Conservation (phyloP, 805 yeast species). For the Wickerhamiella azyma region DNA sequence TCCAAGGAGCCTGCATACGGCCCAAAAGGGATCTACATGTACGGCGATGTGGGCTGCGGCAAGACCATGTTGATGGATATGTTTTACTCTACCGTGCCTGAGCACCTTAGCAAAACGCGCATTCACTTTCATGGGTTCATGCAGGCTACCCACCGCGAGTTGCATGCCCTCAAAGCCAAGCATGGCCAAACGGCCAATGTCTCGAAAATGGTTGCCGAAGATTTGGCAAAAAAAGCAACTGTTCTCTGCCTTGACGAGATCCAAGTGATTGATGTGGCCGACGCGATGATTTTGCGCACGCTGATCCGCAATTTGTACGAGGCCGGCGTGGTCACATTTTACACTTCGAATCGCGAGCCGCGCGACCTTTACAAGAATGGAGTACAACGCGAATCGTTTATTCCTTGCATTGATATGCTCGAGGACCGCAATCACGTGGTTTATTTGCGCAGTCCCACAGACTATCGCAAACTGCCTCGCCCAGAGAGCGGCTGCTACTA, state of each 20-base stretch:
- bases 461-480: slow-evolving; percentile 76
- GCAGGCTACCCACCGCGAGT: slow-evolving; percentile 82
- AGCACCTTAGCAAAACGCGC: slow-evolving; percentile 60
- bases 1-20: slow-evolving; percentile 6
- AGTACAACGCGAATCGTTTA: slow-evolving; percentile 77
- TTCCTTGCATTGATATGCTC: slow-evolving; percentile 79
- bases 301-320: slow-evolving; percentile 45
- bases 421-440: slow-evolving; percentile 64
- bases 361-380: slow-evolving; percentile 89
- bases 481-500: slow-evolving; percentile 73
- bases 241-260: slow-evolving; percentile 92
- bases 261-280: slow-evolving; percentile 97
- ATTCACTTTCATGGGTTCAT: slow-evolving; percentile 94
- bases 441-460: slow-evolving; percentile 79
- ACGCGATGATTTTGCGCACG: slow-evolving; percentile 87
- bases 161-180: slow-evolving; percentile 55
- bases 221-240: slow-evolving; percentile 61
- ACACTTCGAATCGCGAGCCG: slow-evolving; percentile 92
- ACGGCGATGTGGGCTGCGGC: slow-evolving; percentile 98
- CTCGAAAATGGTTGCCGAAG: slow-evolving; percentile 71
- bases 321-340: slow-evolving; percentile 77
- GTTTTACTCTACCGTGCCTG: slow-evolving; percentile 73
- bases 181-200: slow-evolving; percentile 69
- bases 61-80: slow-evolving; percentile 97
- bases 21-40: slow-evolving; percentile 78